Evolutionary conservation across 1,284 basidiomycete species (phyloP).

Genomic region (Ceratobasidium sp.): DNA sequence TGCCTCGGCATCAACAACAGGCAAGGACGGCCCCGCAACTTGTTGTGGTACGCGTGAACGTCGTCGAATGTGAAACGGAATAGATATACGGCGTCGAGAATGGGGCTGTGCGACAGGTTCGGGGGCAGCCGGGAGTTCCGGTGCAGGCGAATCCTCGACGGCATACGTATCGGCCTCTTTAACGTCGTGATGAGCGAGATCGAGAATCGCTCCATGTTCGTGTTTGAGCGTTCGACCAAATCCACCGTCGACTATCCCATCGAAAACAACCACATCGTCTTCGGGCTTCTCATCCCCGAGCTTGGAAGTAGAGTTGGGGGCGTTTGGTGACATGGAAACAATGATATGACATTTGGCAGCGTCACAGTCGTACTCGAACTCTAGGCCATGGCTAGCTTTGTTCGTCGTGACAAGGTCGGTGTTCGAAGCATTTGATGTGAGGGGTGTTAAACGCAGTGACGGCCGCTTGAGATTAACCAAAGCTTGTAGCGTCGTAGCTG

Average conservation of each 20-base stretch:
- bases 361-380: slow-evolving; percentile 90
- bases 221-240: slow-evolving; percentile 76
- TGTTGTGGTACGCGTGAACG: slow-evolving; percentile 50
- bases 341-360: slow-evolving; percentile 76
- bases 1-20: slow-evolving; percentile 71
- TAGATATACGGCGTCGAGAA: slow-evolving; percentile 62
- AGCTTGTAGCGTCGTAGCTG: slow-evolving; percentile 89
- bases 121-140: slow-evolving; percentile 37
- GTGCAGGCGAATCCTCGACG: slow-evolving; percentile 42
- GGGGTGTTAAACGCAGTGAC: slow-evolving; percentile 73
- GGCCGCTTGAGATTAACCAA: slow-evolving; percentile 91
- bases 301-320: slow-evolving; percentile 54
- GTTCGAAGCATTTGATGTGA: slow-evolving; percentile 48
- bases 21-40: slow-evolving; percentile 73
- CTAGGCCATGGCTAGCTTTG: slow-evolving; percentile 68
- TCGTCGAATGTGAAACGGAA: slow-evolving; percentile 67
- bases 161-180: slow-evolving; percentile 42
- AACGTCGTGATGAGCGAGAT: slow-evolving; percentile 64
- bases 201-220: slow-evolving; percentile 75
- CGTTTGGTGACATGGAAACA: slow-evolving; percentile 56
- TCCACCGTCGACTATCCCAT: slow-evolving; percentile 77
- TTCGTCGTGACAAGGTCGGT: slow-evolving; percentile 50
- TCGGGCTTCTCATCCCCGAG: slow-evolving; percentile 47
- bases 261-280: slow-evolving; percentile 67
- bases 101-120: slow-evolving; percentile 42